phyloP scores from a whole-genome alignment of 305 asterid genomes.

The Striga hermonthica region DNA sequence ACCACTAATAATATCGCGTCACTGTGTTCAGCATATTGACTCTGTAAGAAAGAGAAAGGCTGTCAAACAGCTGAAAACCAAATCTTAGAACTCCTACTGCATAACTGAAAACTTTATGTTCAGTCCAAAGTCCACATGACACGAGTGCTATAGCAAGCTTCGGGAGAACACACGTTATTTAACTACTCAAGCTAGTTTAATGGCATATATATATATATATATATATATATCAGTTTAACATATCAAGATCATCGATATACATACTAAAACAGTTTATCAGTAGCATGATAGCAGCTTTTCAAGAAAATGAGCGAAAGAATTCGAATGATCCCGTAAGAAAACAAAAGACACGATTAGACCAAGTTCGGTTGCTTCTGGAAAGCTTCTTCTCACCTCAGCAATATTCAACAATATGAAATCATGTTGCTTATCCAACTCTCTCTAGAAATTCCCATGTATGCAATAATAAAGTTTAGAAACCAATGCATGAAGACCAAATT shows the following conservation, averaged over 20 bases:
- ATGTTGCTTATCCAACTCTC: too few relatives aligned
- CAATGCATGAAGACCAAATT: too few relatives aligned
- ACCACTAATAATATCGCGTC: slow-evolving; percentile 93
- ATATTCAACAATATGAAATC: too few relatives aligned
- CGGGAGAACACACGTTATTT: background rate
- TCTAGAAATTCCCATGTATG: too few relatives aligned
- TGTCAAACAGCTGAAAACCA: slow-evolving; percentile 27
- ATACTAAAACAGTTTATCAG: background rate
- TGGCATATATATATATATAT: background rate
- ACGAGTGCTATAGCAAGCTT: background rate
- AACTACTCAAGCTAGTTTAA: background rate
- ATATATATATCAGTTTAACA: background rate
- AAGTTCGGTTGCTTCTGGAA: too few relatives aligned
- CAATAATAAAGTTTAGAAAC: too few relatives aligned
- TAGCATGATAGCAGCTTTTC: too few relatives aligned
- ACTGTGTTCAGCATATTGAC: slow-evolving; percentile 78
- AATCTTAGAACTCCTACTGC: slow-evolving; percentile 12
- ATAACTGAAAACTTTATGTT: slow-evolving; percentile 19
- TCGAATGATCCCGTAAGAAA: too few relatives aligned
- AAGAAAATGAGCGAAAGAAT: too few relatives aligned
- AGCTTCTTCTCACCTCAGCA: too few relatives aligned
- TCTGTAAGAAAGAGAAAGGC: slow-evolving; percentile 45
- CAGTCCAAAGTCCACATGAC: background rate
- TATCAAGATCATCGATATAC: background rate
- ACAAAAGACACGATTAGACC: too few relatives aligned